Conservation (phyloP, 129 eudicot genomes). For the Ambrosia trifida region DNA sequence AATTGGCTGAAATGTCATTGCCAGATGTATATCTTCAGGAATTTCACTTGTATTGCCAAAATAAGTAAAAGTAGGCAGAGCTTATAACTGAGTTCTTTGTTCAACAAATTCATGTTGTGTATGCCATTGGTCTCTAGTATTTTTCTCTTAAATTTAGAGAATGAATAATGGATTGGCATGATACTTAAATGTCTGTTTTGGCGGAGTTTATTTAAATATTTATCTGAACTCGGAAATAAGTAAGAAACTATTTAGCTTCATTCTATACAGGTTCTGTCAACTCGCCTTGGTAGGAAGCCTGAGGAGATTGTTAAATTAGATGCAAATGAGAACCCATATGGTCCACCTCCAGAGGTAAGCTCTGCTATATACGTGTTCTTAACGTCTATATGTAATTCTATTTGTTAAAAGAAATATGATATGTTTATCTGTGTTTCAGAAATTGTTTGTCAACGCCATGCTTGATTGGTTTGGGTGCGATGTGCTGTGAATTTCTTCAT, state of each 20-base stretch:
- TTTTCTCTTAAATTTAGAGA: background rate
- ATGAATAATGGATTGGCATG: background rate
- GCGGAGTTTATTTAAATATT: background rate
- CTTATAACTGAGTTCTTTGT: background rate
- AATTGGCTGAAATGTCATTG: constrained; percentile 3
- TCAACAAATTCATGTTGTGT: background rate
- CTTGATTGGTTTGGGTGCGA: background rate
- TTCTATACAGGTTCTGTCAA: constrained; percentile 75
- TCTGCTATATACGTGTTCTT: background rate
- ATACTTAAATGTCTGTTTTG: background rate
- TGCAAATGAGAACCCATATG: constrained; percentile 98
- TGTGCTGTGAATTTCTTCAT: background rate
- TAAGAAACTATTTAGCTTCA: background rate
- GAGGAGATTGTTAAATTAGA: constrained; percentile 93
- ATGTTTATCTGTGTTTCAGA: background rate
- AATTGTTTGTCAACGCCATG: background rate
- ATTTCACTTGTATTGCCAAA: background rate
- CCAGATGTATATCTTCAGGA: background rate
- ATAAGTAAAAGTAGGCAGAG: background rate
- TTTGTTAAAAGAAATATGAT: background rate
- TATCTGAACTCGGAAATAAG: background rate
- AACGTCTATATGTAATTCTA: background rate
- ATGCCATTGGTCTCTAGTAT: background rate
- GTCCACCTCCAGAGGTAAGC: constrained; percentile 97
- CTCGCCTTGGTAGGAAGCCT: constrained; percentile 97